Evolutionary conservation across 805 yeast species (phyloP).

Genomic region (Wilhelminamyces savonicus): DNA sequence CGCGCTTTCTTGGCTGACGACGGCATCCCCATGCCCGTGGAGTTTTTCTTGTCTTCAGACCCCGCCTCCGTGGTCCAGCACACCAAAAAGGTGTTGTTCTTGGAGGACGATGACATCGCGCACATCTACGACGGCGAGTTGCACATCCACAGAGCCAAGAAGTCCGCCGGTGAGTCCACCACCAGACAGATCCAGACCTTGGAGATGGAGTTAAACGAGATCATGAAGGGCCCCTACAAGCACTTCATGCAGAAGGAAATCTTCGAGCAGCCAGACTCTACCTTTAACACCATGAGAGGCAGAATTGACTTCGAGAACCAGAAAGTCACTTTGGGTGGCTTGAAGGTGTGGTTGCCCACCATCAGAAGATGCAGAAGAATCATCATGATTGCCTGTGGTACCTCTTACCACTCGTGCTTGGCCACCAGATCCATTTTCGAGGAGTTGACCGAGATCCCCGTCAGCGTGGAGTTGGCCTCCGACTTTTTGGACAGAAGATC

Average conservation of each 20-base stretch:
- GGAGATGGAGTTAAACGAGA: slow-evolving; percentile 94
- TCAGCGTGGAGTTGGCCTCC: slow-evolving; percentile 85
- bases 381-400: slow-evolving; percentile 99
- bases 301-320: slow-evolving; percentile 86
- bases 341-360: slow-evolving; percentile 75
- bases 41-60: slow-evolving; percentile 93
- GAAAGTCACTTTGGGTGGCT: slow-evolving; percentile 81
- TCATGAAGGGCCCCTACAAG: slow-evolving; percentile 94
- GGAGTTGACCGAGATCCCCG: slow-evolving; percentile 93
- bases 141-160: slow-evolving; percentile 94
- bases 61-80: slow-evolving; percentile 95
- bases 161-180: slow-evolving; percentile 75
- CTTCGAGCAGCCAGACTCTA: slow-evolving; percentile 97
- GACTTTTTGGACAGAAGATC: slow-evolving; percentile 91
- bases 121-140: slow-evolving; percentile 97
- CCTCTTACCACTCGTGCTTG: slow-evolving; percentile 96
- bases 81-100: slow-evolving; percentile 91
- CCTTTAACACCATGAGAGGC: slow-evolving; percentile 99
- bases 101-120: slow-evolving; percentile 98
- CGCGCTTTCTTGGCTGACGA: slow-evolving; percentile 96
- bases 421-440: slow-evolving; percentile 96
- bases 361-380: slow-evolving; percentile 92
- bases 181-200: slow-evolving; percentile 94
- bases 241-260: slow-evolving; percentile 99
- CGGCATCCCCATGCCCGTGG: slow-evolving; percentile 88